Evolutionary conservation across 2,329 filamentous ascomycete species (phyloP), one percentile per base, ranked within the genome.

Genomic region (Apiospora kogelbergensis): DNA sequence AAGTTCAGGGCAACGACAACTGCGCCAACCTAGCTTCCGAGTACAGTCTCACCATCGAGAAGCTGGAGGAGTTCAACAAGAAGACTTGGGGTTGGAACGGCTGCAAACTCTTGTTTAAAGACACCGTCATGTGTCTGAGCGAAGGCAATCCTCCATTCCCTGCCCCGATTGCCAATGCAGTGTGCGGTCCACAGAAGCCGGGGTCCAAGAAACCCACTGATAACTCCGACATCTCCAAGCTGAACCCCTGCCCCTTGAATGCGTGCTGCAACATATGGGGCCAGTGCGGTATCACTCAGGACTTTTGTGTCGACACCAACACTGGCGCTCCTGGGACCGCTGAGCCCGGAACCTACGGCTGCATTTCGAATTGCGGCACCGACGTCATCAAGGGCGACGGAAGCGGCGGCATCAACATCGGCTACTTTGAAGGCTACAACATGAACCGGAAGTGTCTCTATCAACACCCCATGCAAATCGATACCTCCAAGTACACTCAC

Each of bases 11-110:
- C 0, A 76, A 74, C 0, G 81, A 83, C 41, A 71, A 69, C 0
- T 84, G 82, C 71, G 71, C 70, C 37, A 66, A 2, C 6, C 74
- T 84, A 0, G 76, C 77, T 0, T 72, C 71, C 2, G 65, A 68
- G 24, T 67, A 73, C 66, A 68, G 70, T 9, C 64, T 78, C 17
- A 76, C 68, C 1, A 46, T 67, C 11, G 45, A 67, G 3, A 57
- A 71, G 1, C 71, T 75, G 24, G 72, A 72, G 42, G 30, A 45
- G 2, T 73, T 68, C 63, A 76, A 76, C 69, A 72, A 73, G 41
- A 48, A 70, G 15, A 74, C 72, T 3, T 75, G 74, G 73, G 71
- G 68, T 33, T 75, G 72, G 72, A 69, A 64, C n/a, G 71, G 71
- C 22, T 74, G 72, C 63, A 44, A 48, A 7, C 46, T 48, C 3